Percentiles rank a stretch among this genome's conserved stretches.
Conservation (phyloP, 495 filamentous ascomycete species). For the Wilcoxina mikolae region DNA sequence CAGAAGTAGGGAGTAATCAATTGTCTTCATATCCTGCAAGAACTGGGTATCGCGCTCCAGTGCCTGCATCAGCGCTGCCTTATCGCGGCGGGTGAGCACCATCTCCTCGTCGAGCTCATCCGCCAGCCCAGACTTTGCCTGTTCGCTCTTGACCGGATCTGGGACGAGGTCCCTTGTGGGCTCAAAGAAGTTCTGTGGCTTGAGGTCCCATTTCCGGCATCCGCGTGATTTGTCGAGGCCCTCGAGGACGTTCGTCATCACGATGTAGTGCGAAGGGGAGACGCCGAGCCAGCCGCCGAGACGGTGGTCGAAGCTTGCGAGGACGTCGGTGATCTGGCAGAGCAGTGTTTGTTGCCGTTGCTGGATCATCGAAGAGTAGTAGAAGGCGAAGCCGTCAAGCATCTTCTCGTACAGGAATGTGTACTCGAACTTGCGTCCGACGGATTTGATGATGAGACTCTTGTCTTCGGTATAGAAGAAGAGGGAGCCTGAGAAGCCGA, state of each 20-base stretch:
- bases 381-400: slow-evolving; percentile 13
- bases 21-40: slow-evolving; percentile 25
- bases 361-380: slow-evolving; percentile 6
- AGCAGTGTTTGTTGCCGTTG: slow-evolving; percentile 12
- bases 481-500: slow-evolving; percentile 22
- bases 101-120: slow-evolving; percentile 26
- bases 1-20: slow-evolving; percentile 26
- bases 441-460: slow-evolving; percentile 22
- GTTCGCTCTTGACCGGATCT: slow-evolving; percentile 18
- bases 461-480: slow-evolving; percentile 23
- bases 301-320: slow-evolving; percentile 21
- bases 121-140: slow-evolving; percentile 23
- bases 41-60: slow-evolving; percentile 24
- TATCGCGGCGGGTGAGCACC: slow-evolving; percentile 14
- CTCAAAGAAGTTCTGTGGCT: slow-evolving; percentile 26
- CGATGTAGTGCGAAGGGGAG: slow-evolving; percentile 24
- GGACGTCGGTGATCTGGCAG: slow-evolving; percentile 17
- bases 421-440: slow-evolving; percentile 25
- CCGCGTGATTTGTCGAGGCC: slow-evolving; percentile 19
- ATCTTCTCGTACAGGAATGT: slow-evolving; percentile 20
- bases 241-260: slow-evolving; percentile 21
- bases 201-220: slow-evolving; percentile 24
- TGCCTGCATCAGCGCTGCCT: slow-evolving; percentile 18
- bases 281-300: slow-evolving; percentile 22
- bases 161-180: slow-evolving; percentile 23